A percentile compares a stretch with the other conserved stretches of the same genome.
Evolutionary conservation across 345 rosid species (phyloP).

Genomic region (Odontarrhena argentea): DNA sequence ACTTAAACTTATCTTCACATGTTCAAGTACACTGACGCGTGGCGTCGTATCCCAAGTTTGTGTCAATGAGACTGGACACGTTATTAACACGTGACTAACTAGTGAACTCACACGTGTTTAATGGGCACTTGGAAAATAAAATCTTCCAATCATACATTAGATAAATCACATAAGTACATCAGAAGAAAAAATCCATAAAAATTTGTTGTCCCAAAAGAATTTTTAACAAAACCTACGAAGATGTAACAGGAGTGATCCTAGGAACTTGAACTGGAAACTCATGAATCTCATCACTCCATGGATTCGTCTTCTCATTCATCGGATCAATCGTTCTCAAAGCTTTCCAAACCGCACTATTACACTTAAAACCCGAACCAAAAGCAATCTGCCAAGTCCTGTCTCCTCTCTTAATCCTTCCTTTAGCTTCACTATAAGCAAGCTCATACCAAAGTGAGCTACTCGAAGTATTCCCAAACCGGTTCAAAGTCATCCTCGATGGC

Average conservation of each 20-base stretch:
- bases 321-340: slow-evolving; percentile 78
- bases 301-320: slow-evolving; percentile 60
- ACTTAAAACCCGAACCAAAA: slow-evolving; percentile 94
- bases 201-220: slow-evolving; percentile 14
- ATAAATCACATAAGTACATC: slow-evolving; percentile 25
- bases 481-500: slow-evolving; percentile 88
- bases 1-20: not conserved
- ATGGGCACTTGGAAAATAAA: too few relatives aligned
- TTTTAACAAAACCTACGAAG: slow-evolving; percentile 6
- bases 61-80: not conserved
- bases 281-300: slow-evolving; percentile 83
- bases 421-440: slow-evolving; percentile 80
- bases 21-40: slow-evolving; percentile 19
- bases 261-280: slow-evolving; percentile 83
- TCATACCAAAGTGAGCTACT: slow-evolving; percentile 95
- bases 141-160: slow-evolving; percentile 5
- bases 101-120: not conserved
- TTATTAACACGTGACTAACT: slow-evolving; percentile 2
- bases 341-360: slow-evolving; percentile 91
- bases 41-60: not conserved
- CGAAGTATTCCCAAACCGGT: slow-evolving; percentile 88
- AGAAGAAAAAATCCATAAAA: slow-evolving; percentile 8
- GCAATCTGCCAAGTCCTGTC: slow-evolving; percentile 94
- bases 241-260: slow-evolving; percentile 38
- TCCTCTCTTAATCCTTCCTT: slow-evolving; percentile 80